Percentiles rank a stretch among this genome's conserved stretches.
Conservation (phyloP, 2,329 filamentous ascomycete species). For the Penicillium hesseltinei region DNA sequence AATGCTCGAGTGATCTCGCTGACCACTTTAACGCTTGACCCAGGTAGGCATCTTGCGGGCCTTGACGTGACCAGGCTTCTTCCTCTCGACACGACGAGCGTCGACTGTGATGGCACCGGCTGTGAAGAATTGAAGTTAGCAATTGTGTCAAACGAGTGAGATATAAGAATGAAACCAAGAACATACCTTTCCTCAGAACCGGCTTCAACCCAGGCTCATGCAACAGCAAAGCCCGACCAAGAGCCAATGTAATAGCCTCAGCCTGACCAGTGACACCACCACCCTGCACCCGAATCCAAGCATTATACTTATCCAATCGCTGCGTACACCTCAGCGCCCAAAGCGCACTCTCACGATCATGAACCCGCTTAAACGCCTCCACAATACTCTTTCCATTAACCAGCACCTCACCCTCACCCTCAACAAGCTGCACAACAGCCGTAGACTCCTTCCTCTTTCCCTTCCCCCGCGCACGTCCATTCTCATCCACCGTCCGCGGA, state of each 20-base stretch:
- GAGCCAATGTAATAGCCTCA: constrained; percentile 85
- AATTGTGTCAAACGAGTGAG: background rate
- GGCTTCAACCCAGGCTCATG: constrained; percentile 93
- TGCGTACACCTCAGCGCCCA: constrained; percentile 85
- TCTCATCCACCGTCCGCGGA: constrained; percentile 66
- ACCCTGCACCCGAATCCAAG: constrained; percentile 80
- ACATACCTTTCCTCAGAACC: constrained; percentile 81
- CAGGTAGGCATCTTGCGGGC: constrained; percentile 97
- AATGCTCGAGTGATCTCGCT: constrained; percentile 13
- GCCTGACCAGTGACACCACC: constrained; percentile 94
- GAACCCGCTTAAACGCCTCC: constrained; percentile 78
- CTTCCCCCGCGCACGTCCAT: constrained; percentile 74
- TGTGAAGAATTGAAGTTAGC: constrained; percentile 44
- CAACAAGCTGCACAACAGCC: constrained; percentile 83
- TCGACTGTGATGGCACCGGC: constrained; percentile 92
- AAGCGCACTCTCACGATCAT: constrained; percentile 90
- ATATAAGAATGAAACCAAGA: background rate
- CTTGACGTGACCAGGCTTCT: constrained; percentile 95
- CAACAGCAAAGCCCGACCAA: constrained; percentile 81
- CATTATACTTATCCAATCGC: constrained; percentile 92
- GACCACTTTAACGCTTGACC: constrained; percentile 70
- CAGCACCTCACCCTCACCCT: constrained; percentile 85
- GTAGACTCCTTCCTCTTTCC: constrained; percentile 85
- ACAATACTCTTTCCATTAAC: constrained; percentile 86
- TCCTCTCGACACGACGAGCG: constrained; percentile 88